These are phyloP conservation scores for Astrephomene gubernaculifera DNA, from an alignment of 139 green algal species.

Conservation along the genomic window DNA sequence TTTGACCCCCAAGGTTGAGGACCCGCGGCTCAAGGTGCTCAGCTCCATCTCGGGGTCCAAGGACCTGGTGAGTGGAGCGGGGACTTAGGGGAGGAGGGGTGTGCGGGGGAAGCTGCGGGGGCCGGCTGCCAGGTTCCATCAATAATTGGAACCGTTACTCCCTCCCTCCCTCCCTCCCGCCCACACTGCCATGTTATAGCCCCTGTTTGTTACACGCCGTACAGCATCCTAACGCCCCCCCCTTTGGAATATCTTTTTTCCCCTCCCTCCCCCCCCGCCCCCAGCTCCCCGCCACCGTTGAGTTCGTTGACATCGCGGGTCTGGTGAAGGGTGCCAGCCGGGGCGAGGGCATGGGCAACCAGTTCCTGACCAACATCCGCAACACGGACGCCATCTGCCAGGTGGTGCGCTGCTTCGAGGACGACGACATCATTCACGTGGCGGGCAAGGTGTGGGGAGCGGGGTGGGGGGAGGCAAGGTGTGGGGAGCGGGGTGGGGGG, in stretches of 20 bases:
- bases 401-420: conserved; percentile 97
- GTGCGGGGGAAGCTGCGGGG: too few species aligned
- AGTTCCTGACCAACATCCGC: conserved; percentile 98
- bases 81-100: too few species aligned
- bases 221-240: background rate
- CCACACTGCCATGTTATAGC: too few species aligned
- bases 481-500: background rate
- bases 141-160: too few species aligned
- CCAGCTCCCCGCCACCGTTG: conserved; percentile 88
- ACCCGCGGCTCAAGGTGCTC: conserved; percentile 74
- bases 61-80: conserved; percentile 69
- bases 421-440: conserved; percentile 96
- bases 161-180: too few species aligned
- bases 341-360: conserved; percentile 97
- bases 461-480: background rate
- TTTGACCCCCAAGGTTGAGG: conserved; percentile 51
- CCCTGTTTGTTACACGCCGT: too few species aligned
- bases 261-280: background rate
- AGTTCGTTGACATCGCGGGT: conserved; percentile 99
- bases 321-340: conserved; percentile 93
- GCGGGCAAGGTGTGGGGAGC: conserved; percentile 73
- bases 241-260: too few species aligned
- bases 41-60: conserved; percentile 75
- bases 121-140: too few species aligned
- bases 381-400: conserved; percentile 95